Evolutionary conservation across 257 asterid genomes (phyloP), one percentile per base, ranked within the genome.

Genomic region (Pogostemon cablin): DNA sequence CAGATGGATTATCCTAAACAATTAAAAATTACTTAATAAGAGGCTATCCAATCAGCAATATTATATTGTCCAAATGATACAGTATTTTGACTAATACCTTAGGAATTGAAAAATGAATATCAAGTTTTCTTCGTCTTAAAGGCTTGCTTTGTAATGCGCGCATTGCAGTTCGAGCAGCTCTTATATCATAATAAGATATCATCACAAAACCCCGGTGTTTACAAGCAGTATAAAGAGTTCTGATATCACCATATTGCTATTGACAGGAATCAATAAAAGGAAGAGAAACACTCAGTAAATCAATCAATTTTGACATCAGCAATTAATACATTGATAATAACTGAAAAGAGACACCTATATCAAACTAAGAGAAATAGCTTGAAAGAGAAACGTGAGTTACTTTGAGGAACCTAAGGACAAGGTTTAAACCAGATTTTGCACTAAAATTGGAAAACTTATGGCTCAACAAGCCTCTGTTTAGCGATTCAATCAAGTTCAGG

Each of bases 131-230:
- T 74, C 91, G 83, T 69, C 90, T 81, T 75, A 89, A 77, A 50
- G 96, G 87, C 72, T 89, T 87, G 81, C 85, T 75, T 69, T 89
- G 95, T 52, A 89, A 82, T 62, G 85, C 80, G 2, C 96, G 97
- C 95, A 93, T 87, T 64, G 98, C 98, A 48, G 80, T 83, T 82
- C 96, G 90, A 74, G 98, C 97, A 72, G 97, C 95, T 75, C 98
- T 87, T 72, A 93, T 93, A 78, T 93, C 97, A 79, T 93, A 93
- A 87, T 93, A 93, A 55, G 98, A 91, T 77, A 93, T 93, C 98
- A 93, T 93, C 81, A 93, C 98, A 73, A 93, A 93, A 38, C 98
- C 98, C 80, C 98, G 83, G 78, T 93, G 96, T 87, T 93, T 93
- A 79, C 98, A 93, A 52, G 96, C 87, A 55, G 98, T 93, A 68